Percentiles rank a stretch among this genome's conserved stretches.
phyloP scores from a whole-genome alignment of 805 yeast species.

The Monosporozyma siamensis region DNA sequence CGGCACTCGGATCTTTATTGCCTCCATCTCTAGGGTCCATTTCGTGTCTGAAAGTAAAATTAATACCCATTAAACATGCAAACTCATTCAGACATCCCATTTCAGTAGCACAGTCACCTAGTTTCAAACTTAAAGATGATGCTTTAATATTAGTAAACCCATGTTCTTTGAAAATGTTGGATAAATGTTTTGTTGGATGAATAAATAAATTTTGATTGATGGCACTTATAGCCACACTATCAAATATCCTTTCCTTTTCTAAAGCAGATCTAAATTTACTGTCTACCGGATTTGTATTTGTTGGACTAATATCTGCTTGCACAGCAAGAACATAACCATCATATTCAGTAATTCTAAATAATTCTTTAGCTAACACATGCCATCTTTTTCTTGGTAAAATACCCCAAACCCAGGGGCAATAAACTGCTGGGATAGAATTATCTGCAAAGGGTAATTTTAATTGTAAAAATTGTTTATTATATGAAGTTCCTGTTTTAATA shows the following conservation, averaged over 20 bases:
- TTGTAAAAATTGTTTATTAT: slow-evolving; percentile 17
- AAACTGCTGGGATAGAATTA: slow-evolving; percentile 20
- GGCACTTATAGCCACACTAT: slow-evolving; percentile 20
- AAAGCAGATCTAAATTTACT: slow-evolving; percentile 10
- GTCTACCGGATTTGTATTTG: slow-evolving; percentile 8
- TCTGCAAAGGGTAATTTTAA: slow-evolving; percentile 21
- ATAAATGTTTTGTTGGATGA: slow-evolving; percentile 22
- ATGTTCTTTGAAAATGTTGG: slow-evolving; percentile 18
- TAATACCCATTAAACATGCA: slow-evolving; percentile 13
- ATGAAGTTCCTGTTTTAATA: slow-evolving; percentile 4
- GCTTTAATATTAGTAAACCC: slow-evolving; percentile 26
- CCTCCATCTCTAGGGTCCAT: slow-evolving; percentile 9
- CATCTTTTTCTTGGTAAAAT: slow-evolving; percentile 20
- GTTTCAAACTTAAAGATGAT: slow-evolving; percentile 18
- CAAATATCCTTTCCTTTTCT: slow-evolving; percentile 19
- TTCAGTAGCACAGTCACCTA: slow-evolving; percentile 23
- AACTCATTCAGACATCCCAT: slow-evolving; percentile 27
- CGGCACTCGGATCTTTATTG: slow-evolving; percentile 15
- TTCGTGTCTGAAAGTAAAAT: slow-evolving; percentile 13
- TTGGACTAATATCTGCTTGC: slow-evolving; percentile 16
- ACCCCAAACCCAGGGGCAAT: slow-evolving; percentile 25
- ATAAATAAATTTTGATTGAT: slow-evolving; percentile 22
- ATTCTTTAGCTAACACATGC: slow-evolving; percentile 21
- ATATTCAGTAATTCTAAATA: slow-evolving; percentile 21
- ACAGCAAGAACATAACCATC: slow-evolving; percentile 25